These are phyloP conservation scores for Didymella lethalis DNA, from an alignment of 2,329 filamentous ascomycete species.

Conservation along the genomic window DNA sequence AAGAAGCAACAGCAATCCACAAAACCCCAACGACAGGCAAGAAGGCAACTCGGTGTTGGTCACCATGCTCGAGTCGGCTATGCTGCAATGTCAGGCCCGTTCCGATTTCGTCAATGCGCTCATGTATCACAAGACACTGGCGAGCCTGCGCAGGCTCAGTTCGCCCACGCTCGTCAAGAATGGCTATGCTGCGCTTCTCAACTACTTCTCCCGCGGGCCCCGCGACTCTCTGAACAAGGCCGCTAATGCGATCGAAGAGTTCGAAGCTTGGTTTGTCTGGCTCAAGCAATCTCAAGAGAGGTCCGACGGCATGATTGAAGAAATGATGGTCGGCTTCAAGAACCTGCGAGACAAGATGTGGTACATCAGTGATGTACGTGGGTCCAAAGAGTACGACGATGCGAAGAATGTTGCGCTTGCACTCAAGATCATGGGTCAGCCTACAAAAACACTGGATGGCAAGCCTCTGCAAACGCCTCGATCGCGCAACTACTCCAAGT, in stretches of 20 bases:
- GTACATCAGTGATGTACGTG: conserved; percentile 94
- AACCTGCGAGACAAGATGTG: conserved; percentile 95
- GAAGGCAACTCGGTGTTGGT: conserved; percentile 64
- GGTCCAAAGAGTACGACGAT: conserved; percentile 87
- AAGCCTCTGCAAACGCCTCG: conserved; percentile 51
- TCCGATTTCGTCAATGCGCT: conserved; percentile 86
- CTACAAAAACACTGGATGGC: conserved; percentile 52
- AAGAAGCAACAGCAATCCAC: conserved; percentile 54
- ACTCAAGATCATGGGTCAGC: conserved; percentile 85
- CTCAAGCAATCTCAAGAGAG: conserved; percentile 82
- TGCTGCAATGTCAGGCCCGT: conserved; percentile 76
- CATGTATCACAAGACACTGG: conserved; percentile 82
- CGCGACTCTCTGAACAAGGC: conserved; percentile 74
- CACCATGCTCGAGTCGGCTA: conserved; percentile 78
- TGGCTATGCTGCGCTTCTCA: conserved; percentile 74
- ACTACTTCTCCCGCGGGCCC: conserved; percentile 76
- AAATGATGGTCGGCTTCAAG: conserved; percentile 76
- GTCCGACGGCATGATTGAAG: conserved; percentile 75
- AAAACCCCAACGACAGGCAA: conserved; percentile 37
- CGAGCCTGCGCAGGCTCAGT: conserved; percentile 71
- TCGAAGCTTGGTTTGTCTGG: conserved; percentile 83
- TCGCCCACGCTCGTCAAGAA: conserved; percentile 69
- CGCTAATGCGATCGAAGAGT: conserved; percentile 76
- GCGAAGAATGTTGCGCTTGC: conserved; percentile 86
- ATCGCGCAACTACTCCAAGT: conserved; percentile 54